These are phyloP conservation scores for Hypoxylon sp. DNA, from an alignment of 2,329 filamentous ascomycete genomes.

Conservation along the genomic window DNA sequence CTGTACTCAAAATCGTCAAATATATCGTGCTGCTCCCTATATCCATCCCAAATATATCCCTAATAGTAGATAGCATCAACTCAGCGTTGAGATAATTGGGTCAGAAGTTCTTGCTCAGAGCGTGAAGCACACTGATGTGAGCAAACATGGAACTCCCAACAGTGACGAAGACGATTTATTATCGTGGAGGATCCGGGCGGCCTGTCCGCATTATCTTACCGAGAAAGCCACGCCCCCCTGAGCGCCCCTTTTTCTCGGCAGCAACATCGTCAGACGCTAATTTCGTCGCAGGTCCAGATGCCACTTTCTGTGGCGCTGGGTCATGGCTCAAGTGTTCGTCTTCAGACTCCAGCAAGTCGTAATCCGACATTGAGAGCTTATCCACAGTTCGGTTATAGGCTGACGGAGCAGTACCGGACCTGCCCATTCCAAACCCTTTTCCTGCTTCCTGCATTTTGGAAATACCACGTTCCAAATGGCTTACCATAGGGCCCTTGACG, in stretches of 20 bases:
- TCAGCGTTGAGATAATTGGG: background rate
- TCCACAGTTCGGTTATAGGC: slow-evolving; percentile 40
- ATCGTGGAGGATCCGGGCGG: slow-evolving; percentile 45
- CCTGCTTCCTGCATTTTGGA: slow-evolving; percentile 60
- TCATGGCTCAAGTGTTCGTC: slow-evolving; percentile 46
- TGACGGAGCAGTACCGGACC: slow-evolving; percentile 24
- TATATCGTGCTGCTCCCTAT: slow-evolving; percentile 17
- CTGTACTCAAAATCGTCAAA: slow-evolving; percentile 17
- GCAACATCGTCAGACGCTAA: slow-evolving; percentile 11
- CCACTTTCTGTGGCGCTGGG: slow-evolving; percentile 26
- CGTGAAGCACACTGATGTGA: background rate
- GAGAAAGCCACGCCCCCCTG: slow-evolving; percentile 44
- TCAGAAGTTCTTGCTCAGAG: background rate
- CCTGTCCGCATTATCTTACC: slow-evolving; percentile 49
- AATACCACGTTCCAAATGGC: slow-evolving; percentile 63
- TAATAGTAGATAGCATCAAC: slow-evolving; percentile 13
- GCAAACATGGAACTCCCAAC: background rate
- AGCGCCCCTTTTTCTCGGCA: slow-evolving; percentile 41
- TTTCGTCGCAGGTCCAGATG: slow-evolving; percentile 21
- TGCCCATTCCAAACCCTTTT: slow-evolving; percentile 25
- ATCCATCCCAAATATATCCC: slow-evolving; percentile 19
- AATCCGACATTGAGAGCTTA: slow-evolving; percentile 44
- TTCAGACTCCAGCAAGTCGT: slow-evolving; percentile 49
- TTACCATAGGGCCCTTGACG: slow-evolving; percentile 63
- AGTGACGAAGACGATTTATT: background rate